phyloP scores from a whole-genome alignment of 2,329 filamentous ascomycete genomes.

The Basipetospora chlamydospora region DNA sequence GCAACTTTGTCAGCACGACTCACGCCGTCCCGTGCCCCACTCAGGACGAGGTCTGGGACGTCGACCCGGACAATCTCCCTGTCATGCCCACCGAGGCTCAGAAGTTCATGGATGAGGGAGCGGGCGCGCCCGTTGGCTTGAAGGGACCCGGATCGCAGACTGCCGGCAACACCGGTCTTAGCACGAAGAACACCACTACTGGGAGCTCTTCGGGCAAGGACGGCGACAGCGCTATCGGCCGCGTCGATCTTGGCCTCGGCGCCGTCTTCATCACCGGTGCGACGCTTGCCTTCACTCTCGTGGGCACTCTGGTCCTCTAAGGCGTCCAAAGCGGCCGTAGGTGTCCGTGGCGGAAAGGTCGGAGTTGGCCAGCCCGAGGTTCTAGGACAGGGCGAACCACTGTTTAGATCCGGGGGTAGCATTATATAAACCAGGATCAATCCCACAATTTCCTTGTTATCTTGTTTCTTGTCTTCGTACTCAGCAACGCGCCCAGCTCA shows the following conservation, averaged over 20 bases:
- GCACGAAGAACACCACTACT: slow-evolving; percentile 25
- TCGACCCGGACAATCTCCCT: slow-evolving; percentile 33
- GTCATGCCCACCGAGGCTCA: slow-evolving; percentile 34
- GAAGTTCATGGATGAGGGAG: slow-evolving; percentile 39
- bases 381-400: too few species aligned
- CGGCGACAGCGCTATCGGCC: slow-evolving; percentile 10
- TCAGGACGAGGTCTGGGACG: slow-evolving; percentile 32
- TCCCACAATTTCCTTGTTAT: too few species aligned
- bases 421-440: too few species aligned
- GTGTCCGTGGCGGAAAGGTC: not conserved
- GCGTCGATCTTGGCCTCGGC: slow-evolving; percentile 13
- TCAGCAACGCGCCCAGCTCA: too few species aligned
- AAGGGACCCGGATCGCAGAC: slow-evolving; percentile 39
- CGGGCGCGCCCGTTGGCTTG: slow-evolving; percentile 38
- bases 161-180: slow-evolving; percentile 29
- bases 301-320: slow-evolving; percentile 26
- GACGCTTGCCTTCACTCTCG: slow-evolving; percentile 21
- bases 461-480: too few species aligned
- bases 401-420: too few species aligned
- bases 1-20: slow-evolving; percentile 33
- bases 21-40: slow-evolving; percentile 34
- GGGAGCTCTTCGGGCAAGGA: slow-evolving; percentile 11
- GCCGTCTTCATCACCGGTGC: slow-evolving; percentile 21
- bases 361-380: too few species aligned
- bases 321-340: not conserved